phyloP scores from a whole-genome alignment of 164 flowering plant species.

The Piper longum region DNA sequence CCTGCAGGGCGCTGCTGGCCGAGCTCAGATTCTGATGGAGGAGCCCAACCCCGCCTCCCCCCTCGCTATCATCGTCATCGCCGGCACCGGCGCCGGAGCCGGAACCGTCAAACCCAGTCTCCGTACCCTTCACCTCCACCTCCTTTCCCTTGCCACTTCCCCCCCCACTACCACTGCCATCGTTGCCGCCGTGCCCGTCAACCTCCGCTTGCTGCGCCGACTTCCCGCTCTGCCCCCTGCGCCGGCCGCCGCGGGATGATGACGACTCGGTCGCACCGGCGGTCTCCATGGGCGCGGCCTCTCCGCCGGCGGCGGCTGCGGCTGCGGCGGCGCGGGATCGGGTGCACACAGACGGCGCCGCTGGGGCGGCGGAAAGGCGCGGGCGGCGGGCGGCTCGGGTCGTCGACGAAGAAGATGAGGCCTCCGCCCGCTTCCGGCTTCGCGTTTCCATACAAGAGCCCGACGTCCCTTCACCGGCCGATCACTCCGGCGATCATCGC shows the following conservation, averaged over 20 bases:
- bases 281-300: conserved; percentile 33
- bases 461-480: conserved; percentile 9
- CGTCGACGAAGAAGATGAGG: conserved; percentile 71
- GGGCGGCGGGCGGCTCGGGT: conserved; percentile 20
- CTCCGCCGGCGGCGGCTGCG: not conserved
- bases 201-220: conserved; percentile 11
- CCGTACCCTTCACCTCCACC: conserved; percentile 10
- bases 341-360: conserved; percentile 29
- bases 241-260: conserved; percentile 40
- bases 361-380: conserved; percentile 44
- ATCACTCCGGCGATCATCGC: conserved; percentile 19
- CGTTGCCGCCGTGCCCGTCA: conserved; percentile 9
- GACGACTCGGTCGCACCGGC: conserved; percentile 15
- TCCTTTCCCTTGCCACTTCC: conserved; percentile 60
- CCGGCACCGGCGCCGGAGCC: conserved; percentile 32
- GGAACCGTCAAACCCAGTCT: conserved; percentile 36
- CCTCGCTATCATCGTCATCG: conserved; percentile 44
- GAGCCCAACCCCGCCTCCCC: conserved; percentile 64
- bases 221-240: conserved; percentile 24
- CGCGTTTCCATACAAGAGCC: conserved; percentile 99
- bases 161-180: conserved; percentile 72
- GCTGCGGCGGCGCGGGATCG: conserved; percentile 45
- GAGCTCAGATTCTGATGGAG: conserved; percentile 75
- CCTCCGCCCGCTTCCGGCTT: conserved; percentile 99
- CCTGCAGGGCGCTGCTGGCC: conserved; percentile 91